phyloP scores from a whole-genome alignment of 495 filamentous ascomycete genomes.

The Pseudomonodictys pantanalensis region DNA sequence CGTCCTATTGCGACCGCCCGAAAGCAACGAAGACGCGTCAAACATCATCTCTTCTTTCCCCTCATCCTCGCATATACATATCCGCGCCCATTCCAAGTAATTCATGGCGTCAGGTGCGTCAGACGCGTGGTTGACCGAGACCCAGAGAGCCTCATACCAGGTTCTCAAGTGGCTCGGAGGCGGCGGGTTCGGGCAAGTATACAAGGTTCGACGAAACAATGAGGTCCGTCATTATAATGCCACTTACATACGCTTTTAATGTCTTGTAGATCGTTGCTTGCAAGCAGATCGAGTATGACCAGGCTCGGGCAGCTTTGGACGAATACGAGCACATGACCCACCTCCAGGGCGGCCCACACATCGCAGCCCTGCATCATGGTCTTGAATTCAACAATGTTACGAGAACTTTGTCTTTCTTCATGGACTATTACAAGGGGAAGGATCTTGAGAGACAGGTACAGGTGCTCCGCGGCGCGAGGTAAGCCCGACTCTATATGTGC shows the following conservation, averaged over 20 bases:
- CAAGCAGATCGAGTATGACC: constrained; percentile 7
- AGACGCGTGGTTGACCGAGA: too few species aligned
- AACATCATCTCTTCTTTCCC: too few species aligned
- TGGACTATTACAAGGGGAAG: constrained; percentile 14
- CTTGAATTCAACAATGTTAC: constrained; percentile 6
- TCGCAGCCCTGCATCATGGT: constrained; percentile 3
- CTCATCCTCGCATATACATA: too few species aligned
- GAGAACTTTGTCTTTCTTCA: constrained; percentile 11
- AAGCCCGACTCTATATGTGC: not conserved
- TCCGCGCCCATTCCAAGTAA: too few species aligned
- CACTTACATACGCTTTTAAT: not conserved
- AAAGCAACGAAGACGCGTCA: too few species aligned
- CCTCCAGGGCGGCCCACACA: not conserved
- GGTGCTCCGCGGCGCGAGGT: constrained; percentile 3
- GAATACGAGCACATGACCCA: constrained; percentile 7
- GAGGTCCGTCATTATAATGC: not conserved
- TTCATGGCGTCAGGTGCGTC: too few species aligned
- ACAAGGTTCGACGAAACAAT: constrained; percentile 9
- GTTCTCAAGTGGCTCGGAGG: constrained; percentile 11
- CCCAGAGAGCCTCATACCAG: not conserved
- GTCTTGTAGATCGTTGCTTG: constrained; percentile 8
- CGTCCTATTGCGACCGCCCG: too few species aligned
- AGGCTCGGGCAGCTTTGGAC: not conserved
- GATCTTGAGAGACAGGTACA: not conserved
- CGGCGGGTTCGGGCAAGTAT: constrained; percentile 14